Evolutionary conservation across 2,329 filamentous ascomycete species (phyloP), one percentile per base, ranked within the genome.

Genomic region (Calonectria fujianensis): DNA sequence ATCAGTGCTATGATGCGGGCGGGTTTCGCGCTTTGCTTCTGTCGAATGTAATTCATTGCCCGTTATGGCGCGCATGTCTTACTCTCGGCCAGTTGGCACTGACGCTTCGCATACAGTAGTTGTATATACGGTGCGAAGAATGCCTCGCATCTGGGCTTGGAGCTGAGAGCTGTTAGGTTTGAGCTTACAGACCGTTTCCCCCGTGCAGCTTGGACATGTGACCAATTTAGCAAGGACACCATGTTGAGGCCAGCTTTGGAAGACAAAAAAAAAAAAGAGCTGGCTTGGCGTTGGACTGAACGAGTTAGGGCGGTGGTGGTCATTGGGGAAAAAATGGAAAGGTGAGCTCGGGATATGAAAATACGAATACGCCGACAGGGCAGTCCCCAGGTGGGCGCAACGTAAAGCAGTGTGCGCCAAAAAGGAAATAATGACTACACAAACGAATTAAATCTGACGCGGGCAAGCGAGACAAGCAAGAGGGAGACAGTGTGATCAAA

Each of bases 401-500:
- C 48, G 29, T 31, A 27, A 39, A n/a, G 51, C 67, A 57, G 52
- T 32, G 31, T 16, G 27, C 57, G 57, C 57, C n/a, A 59, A 69
- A 51, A 63, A 70, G 57, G 24, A 54, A 70, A 63, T 63, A 61
- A 52, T 41, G 24, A 18, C 32, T 32, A 27, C 57, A 54, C 32
- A 52, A 52, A 61, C 57, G 48, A 41, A 70, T 70, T 32, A 64
- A 70, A 54, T 48, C 54, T 48, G 54, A 51, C 37, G n/a, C 45
- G 54, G 61, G 32, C 41, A 54, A 54, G 45, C 65, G 65, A 68
- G 50, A 68, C 65, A 68, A 54, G 35, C 50, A 57, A 24, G 16
- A 20, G 35, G 63, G 57, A 70, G 68, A 70, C 65, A 70, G 61
- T 70, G 68, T 70, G 68, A 70, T 70, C 68, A 70, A 41, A 70